These are phyloP conservation scores for Plasmodium malariae DNA, from an alignment of 169 alveolate genomes.

Conservation along the genomic window DNA sequence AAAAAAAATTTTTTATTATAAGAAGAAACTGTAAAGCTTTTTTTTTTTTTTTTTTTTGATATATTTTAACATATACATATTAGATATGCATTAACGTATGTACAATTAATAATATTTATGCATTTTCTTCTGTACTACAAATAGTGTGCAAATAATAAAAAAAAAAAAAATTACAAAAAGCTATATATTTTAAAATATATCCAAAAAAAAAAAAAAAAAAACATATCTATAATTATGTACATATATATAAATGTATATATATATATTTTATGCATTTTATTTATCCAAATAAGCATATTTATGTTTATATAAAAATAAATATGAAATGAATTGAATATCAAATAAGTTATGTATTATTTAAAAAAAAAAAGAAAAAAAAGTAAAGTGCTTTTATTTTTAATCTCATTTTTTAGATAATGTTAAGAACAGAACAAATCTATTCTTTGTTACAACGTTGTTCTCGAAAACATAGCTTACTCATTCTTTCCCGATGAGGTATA, in stretches of 20 bases:
- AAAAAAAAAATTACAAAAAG: conserved; percentile 35
- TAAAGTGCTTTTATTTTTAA: background rate
- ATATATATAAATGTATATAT: too few species aligned
- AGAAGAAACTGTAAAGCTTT: conserved; percentile 1
- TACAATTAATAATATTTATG: too few species aligned
- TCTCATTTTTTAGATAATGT: background rate
- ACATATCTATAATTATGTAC: conserved; percentile 31
- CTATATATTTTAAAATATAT: conserved; percentile 8
- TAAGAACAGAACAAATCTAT: conserved; percentile 9
- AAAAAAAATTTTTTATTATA: too few species aligned
- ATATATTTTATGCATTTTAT: too few species aligned
- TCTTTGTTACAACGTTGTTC: conserved; percentile 13
- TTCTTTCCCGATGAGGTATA: conserved; percentile 2
- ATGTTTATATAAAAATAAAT: too few species aligned
- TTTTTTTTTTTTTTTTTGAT: conserved; percentile 15
- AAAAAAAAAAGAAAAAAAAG: too few species aligned
- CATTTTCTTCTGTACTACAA: too few species aligned
- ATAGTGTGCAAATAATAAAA: too few species aligned
- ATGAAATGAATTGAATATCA: too few species aligned
- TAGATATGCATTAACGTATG: background rate
- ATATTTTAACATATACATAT: too few species aligned
- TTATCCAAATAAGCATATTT: too few species aligned
- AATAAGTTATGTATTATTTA: conserved; percentile 1
- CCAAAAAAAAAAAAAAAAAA: conserved; percentile 34
- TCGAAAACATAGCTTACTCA: conserved; percentile 1